Evolutionary conservation across 1,284 basidiomycete species (phyloP), one percentile per base, ranked within the genome.

Genomic region (Cerioporus squamosus): DNA sequence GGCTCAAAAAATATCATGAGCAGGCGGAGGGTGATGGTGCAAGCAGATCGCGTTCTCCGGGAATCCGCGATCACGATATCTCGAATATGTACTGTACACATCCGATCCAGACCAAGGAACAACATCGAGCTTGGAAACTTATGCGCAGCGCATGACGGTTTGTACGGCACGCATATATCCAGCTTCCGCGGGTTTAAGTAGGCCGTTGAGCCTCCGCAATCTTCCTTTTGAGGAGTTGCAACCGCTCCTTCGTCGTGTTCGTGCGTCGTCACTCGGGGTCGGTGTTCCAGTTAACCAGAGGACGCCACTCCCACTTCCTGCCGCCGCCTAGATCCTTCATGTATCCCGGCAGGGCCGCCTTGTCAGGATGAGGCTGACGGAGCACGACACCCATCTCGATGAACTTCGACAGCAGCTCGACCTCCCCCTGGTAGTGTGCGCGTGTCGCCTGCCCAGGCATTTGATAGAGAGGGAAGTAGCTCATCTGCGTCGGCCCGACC

Each of bases 301-400:
- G 40, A 40, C 18, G 26, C 56, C 56, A 57, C 45, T 48, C 50
- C 56, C 51, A 57, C 51, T 57, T 57, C 45, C 36, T 53, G 12
- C 33, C 33, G 33, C 6, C 10, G 22, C 46, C 51, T 1, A 44
- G 14, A 31, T 29, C 33, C 38, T 36, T 39, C 51, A 57, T 48
- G 33, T 33, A 53, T 1, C 51, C 56, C n/a, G 33, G 46, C n/a
- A 38, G 31, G 2, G 51, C n/a, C 5, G 40, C n/a, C 40, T 42
- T 36, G 29, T n/a, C 40, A 18, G 17, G 2, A 23, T 22, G 23
- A 3, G 31, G 45, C 45, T 26, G 39, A 9, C 51, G 56, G 14
- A 57, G 17, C 5, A 53, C 40, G 31, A 57, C 15, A 1, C 56
- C 56, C 5, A 57, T 51, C 46, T 53, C 56, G 45, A 53, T 49